Evolutionary conservation across 192 early-diverging fungal species (phyloP).

Genomic region (Thamnidium elegans): DNA sequence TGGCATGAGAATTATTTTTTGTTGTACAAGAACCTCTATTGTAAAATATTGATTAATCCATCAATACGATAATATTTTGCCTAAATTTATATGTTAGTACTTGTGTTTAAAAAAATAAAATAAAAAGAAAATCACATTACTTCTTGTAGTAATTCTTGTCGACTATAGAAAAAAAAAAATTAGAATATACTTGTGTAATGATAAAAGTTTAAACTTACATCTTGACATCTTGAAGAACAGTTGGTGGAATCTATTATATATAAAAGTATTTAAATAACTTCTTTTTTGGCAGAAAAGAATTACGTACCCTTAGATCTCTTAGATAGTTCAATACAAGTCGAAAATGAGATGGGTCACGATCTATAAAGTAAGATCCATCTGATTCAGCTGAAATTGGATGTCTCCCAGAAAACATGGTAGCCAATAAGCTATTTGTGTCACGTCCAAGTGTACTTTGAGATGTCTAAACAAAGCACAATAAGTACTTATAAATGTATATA

Average conservation of each 20-base stretch:
- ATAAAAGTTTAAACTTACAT: constrained; percentile 11
- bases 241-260: constrained; percentile 21
- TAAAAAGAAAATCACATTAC: neutral
- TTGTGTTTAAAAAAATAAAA: constrained; percentile 1
- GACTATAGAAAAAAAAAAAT: constrained; percentile 8
- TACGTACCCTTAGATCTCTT: constrained; percentile 25
- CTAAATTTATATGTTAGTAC: neutral
- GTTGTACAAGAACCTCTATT: neutral
- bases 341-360: constrained; percentile 35
- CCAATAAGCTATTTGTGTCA: constrained; percentile 23
- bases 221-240: constrained; percentile 18
- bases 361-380: constrained; percentile 34
- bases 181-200: neutral
- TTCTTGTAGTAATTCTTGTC: constrained; percentile 30
- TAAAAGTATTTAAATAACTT: neutral
- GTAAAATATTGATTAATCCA: constrained; percentile 14
- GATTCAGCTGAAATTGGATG: constrained; percentile 15
- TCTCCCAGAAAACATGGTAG: constrained; percentile 34
- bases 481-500: neutral
- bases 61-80: constrained; percentile 29
- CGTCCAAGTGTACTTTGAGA: constrained; percentile 21
- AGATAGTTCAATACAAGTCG: constrained; percentile 31
- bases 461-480: constrained; percentile 10
- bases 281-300: neutral
- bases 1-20: neutral